Conservation (phyloP, 768 basidiomycete genomes). For the Lanmaoa pseudosensibilis region DNA sequence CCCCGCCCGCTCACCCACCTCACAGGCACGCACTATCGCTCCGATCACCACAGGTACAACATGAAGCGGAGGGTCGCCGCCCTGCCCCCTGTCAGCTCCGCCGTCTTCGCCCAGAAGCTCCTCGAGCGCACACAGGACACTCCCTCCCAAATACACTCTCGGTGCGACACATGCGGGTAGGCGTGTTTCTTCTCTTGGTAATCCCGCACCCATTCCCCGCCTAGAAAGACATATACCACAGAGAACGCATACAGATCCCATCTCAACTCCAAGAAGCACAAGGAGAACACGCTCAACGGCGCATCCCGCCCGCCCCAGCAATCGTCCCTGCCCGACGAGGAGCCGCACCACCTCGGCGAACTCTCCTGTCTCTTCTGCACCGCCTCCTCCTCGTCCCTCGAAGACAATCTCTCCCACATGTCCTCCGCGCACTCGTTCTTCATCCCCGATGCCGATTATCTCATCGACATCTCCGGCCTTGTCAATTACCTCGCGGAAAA, state of each 20-base stretch:
- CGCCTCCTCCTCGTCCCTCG: slow-evolving; percentile 46
- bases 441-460: slow-evolving; percentile 90
- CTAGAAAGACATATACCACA: slow-evolving; percentile 84
- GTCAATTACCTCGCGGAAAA: slow-evolving; percentile 88
- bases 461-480: slow-evolving; percentile 81
- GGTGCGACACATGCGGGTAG: slow-evolving; percentile 84
- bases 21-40: slow-evolving; percentile 82
- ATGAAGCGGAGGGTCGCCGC: slow-evolving; percentile 94
- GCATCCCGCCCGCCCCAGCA: slow-evolving; percentile 11
- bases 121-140: slow-evolving; percentile 71
- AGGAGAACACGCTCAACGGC: slow-evolving; percentile 65
- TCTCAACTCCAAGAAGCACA: slow-evolving; percentile 85
- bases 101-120: slow-evolving; percentile 86
- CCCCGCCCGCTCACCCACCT: neutral
- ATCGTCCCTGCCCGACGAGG: neutral
- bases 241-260: slow-evolving; percentile 90
- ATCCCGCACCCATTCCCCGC: neutral
- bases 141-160: slow-evolving; percentile 55
- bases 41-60: slow-evolving; percentile 97
- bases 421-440: slow-evolving; percentile 86
- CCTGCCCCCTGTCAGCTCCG: slow-evolving; percentile 78
- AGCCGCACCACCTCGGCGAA: neutral
- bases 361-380: slow-evolving; percentile 90
- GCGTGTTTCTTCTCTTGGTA: slow-evolving; percentile 26
- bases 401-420: slow-evolving; percentile 86